Percentiles rank a stretch among this genome's conserved stretches.
These are phyloP conservation scores for Cajanus cajan DNA, from an alignment of 306 rosid genomes.

Conservation along the genomic window DNA sequence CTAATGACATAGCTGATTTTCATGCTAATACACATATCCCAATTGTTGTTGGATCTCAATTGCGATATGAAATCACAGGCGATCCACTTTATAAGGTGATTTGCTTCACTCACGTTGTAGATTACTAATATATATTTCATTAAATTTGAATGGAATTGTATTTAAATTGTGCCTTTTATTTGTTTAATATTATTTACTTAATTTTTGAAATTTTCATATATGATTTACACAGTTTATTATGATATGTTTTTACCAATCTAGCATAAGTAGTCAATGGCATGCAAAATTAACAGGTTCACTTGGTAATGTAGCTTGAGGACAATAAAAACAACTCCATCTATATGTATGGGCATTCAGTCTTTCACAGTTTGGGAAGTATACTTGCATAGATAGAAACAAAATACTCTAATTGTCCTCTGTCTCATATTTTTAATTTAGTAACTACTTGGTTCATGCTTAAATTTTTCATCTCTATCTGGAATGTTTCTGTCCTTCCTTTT, in stretches of 20 bases:
- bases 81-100: slow-evolving; percentile 85
- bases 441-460: background rate
- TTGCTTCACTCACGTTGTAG: background rate
- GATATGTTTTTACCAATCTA: background rate
- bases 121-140: background rate
- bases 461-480: background rate
- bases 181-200: background rate
- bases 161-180: background rate
- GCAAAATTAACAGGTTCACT: background rate
- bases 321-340: background rate
- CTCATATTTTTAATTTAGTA: background rate
- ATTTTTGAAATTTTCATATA: background rate
- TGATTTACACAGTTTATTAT: background rate
- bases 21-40: slow-evolving; percentile 92
- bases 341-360: background rate
- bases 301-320: background rate
- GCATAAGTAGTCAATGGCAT: background rate
- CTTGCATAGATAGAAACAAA: slow-evolving; percentile 2
- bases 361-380: background rate
- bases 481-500: background rate
- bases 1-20: slow-evolving; percentile 65
- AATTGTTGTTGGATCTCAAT: slow-evolving; percentile 78
- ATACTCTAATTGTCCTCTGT: background rate
- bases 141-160: background rate
- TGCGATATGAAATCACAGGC: slow-evolving; percentile 83